A percentile compares a stretch with the other conserved stretches of the same genome.
These are phyloP conservation scores for Acanthamoeba healyi DNA, from an alignment of 208 protist genomes.

Conservation along the genomic window DNA sequence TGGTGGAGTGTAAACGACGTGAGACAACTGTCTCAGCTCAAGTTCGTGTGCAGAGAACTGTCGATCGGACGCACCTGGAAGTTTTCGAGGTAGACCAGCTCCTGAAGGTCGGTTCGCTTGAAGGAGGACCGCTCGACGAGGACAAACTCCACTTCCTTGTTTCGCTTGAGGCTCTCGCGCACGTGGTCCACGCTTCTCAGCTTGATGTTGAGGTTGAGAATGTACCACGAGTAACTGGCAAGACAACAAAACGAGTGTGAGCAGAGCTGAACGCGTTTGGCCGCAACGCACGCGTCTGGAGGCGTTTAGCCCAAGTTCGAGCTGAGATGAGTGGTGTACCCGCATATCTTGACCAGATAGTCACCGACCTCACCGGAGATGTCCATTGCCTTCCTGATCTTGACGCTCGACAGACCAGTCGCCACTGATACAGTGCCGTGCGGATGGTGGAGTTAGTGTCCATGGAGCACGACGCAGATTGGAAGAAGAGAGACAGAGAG, in stretches of 20 bases:
- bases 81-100: not conserved
- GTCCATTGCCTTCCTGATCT: not conserved
- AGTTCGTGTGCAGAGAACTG: no score
- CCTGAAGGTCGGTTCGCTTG: not conserved
- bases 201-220: not conserved
- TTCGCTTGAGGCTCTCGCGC: not conserved
- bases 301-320: no score
- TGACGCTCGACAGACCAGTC: slow-evolving; percentile 5
- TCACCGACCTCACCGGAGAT: not conserved
- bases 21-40: no score
- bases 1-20: no score
- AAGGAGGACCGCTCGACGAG: not conserved
- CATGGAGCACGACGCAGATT: not conserved
- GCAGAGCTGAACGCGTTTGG: not conserved
- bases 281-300: no score
- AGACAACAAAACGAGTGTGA: not conserved
- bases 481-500: not conserved
- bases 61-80: not conserved
- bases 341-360: slow-evolving; percentile 5
- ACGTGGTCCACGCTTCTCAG: not conserved
- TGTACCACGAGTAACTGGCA: not conserved
- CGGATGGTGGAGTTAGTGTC: not conserved
- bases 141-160: not conserved
- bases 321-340: not conserved
- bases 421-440: no score